Evolutionary conservation across 2,329 filamentous ascomycete genomes (phyloP), one percentile per base, ranked within the genome.

Genomic region (Sclerotinia subarctica): DNA sequence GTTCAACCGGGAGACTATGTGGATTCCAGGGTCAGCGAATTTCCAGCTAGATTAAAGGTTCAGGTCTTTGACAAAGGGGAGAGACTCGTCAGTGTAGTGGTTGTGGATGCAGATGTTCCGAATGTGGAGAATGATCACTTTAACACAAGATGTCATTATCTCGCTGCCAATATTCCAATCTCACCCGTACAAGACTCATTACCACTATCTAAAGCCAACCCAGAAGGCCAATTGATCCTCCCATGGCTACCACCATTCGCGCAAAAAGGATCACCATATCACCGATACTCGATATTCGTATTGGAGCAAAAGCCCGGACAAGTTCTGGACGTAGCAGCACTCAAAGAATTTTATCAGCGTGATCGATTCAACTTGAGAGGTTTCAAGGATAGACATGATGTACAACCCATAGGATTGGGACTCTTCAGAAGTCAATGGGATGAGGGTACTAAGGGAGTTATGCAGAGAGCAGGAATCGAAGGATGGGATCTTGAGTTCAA

Each of bases 351-450:
- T 29, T 83, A 86, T 76, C 51, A 71, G 17, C 86, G 90, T 64
- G 85, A 94, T 60, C 85, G 84, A 58, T 96, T 96, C 81, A 89
- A 85, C 68, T 81, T 97, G 70, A 89, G 92, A 76, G 87, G 86
- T 70, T 90, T 96, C 78, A 85, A 89, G 72, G 85, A 88, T 77
- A 89, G 88, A 77, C 87, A 92, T 77, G 80, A 82, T 68, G 82
- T 95, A 70, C 84, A 82, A 69, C 87, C 94, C 10, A 88, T 97
- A 69, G 94, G 94, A 54, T 91, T 93, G 74, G 92, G 88, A 77
- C 82, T 99, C 74, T 99, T 98, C 88, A 88, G 95, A 73, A 90
- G 88, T 69, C 82, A 90, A 72, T 98, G 94, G 92, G 95, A 99
- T 79, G 91, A 95, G 69, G 87, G 86, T 74, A 99, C 92, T 65